phyloP scores from a whole-genome alignment of 345 rosid species.

The Leavenworthia alabamica region DNA sequence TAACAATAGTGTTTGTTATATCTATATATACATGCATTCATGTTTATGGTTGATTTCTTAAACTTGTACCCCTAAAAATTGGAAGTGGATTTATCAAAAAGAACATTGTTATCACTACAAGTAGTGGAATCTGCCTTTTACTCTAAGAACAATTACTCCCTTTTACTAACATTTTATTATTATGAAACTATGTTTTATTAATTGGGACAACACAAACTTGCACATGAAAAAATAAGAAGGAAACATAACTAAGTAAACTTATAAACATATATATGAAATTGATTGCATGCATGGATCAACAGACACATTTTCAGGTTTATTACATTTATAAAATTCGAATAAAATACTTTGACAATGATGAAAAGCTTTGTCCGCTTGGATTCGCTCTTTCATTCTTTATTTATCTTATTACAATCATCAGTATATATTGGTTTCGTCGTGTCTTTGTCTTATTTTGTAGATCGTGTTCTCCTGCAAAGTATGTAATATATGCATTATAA shows the following conservation, averaged over 20 bases:
- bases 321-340: slow-evolving; percentile 17
- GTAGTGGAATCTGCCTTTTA: too few relatives aligned
- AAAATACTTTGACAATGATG: slow-evolving; percentile 13
- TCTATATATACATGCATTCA: background rate
- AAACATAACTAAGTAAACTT: slow-evolving; percentile 3
- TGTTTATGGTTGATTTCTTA: background rate
- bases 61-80: background rate
- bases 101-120: too few relatives aligned
- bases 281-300: slow-evolving; percentile 17
- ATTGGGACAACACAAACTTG: slow-evolving; percentile 17
- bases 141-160: background rate
- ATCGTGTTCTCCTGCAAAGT: slow-evolving; percentile 21
- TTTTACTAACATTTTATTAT: background rate
- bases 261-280: slow-evolving; percentile 13
- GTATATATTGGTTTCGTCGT: slow-evolving; percentile 8
- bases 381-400: slow-evolving; percentile 7
- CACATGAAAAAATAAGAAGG: slow-evolving; percentile 18
- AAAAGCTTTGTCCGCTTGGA: slow-evolving; percentile 15
- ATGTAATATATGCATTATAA: background rate
- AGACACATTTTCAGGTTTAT: slow-evolving; percentile 20
- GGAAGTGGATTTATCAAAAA: background rate
- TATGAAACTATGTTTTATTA: background rate
- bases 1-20: background rate
- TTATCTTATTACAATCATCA: slow-evolving; percentile 27
- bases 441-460: slow-evolving; percentile 19